phyloP scores from a whole-genome alignment of 139 green algal species.

The Auxenochlorella pyrenoidosa region DNA sequence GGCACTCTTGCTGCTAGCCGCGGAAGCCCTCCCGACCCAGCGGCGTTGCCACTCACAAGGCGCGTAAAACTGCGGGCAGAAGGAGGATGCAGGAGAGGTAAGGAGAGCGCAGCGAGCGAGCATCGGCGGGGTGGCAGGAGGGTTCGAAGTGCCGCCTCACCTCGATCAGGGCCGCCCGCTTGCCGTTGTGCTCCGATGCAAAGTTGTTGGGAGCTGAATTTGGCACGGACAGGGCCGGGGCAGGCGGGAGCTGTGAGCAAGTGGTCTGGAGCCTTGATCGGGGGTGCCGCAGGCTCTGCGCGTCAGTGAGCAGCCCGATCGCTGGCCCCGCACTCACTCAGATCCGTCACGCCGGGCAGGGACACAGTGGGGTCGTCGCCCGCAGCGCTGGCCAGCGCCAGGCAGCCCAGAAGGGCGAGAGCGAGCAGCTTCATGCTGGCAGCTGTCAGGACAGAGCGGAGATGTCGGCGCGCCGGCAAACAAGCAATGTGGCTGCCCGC shows the following conservation, averaged over 20 bases:
- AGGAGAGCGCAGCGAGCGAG: too few relatives aligned
- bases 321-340: not conserved
- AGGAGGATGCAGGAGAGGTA: not conserved
- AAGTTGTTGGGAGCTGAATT: slow-evolving; percentile 73
- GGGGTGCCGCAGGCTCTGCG: not conserved
- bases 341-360: slow-evolving; percentile 12
- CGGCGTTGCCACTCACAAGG: slow-evolving; percentile 52
- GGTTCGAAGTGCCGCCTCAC: slow-evolving; percentile 1
- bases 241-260: not conserved
- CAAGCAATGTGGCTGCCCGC: not conserved
- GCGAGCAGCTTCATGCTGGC: not conserved
- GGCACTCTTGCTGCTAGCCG: too few relatives aligned
- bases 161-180: slow-evolving; percentile 71
- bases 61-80: slow-evolving; percentile 75
- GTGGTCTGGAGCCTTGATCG: not conserved
- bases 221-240: not conserved
- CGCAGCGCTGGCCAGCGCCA: not conserved
- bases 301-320: not conserved
- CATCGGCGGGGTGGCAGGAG: not conserved
- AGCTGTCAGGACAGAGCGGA: not conserved
- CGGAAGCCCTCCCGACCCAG: not conserved
- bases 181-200: slow-evolving; percentile 69
- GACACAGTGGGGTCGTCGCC: slow-evolving; percentile 18
- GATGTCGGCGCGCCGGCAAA: not conserved
- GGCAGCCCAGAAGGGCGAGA: slow-evolving; percentile 1